phyloP scores from a whole-genome alignment of 345 rosid genomes.

The Clausena lansium region DNA sequence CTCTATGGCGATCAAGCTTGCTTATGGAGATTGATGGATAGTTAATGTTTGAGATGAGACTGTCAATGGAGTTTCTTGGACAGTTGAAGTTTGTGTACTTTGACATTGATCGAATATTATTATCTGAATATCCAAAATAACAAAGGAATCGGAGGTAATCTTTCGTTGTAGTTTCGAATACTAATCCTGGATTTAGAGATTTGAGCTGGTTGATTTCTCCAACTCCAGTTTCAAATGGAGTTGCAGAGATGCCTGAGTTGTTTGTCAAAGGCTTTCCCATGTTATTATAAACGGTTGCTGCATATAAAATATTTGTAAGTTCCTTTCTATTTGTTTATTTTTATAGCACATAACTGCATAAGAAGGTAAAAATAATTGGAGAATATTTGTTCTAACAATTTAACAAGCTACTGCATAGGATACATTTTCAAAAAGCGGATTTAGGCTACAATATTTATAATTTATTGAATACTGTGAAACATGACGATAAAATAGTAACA shows the following conservation, averaged over 20 bases:
- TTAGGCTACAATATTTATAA: too few species aligned
- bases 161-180: conserved; percentile 50
- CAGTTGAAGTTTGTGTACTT: conserved; percentile 44
- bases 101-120: conserved; percentile 46
- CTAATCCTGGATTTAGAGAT: conserved; percentile 75
- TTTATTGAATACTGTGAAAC: too few species aligned
- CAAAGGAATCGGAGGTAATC: conserved; percentile 66
- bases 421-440: too few species aligned
- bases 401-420: too few species aligned
- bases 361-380: too few species aligned
- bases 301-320: conserved; percentile 1
- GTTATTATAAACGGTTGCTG: conserved; percentile 58
- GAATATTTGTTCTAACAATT: too few species aligned
- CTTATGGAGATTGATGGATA: conserved; percentile 76
- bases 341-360: too few species aligned
- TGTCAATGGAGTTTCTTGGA: conserved; percentile 26
- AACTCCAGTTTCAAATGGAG: conserved; percentile 63
- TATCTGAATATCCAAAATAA: conserved; percentile 52
- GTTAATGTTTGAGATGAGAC: conserved; percentile 57
- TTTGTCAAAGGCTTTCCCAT: conserved; percentile 42
- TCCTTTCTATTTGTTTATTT: too few species aligned
- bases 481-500: too few species aligned
- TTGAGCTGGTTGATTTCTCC: conserved; percentile 61
- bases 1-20: conserved; percentile 33
- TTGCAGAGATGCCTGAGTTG: conserved; percentile 42